Evolutionary conservation across 495 filamentous ascomycete genomes (phyloP), one percentile per base, ranked within the genome.

Genomic region (Penicillium goetzii): DNA sequence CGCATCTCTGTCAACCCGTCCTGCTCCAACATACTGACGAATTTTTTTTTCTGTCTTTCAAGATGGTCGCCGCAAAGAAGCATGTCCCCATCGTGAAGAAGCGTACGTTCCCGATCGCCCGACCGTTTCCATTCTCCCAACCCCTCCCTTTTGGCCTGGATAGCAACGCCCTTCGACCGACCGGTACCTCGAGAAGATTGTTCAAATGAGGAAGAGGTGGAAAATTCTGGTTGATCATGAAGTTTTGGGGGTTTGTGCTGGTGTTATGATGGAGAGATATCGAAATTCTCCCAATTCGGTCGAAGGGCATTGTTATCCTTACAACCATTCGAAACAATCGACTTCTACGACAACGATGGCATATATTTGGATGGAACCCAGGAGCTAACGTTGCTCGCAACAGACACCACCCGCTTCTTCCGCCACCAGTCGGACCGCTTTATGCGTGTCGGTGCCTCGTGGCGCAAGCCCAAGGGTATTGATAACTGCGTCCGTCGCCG

Each of bases 401-500:
- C 72, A 95, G 91, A 88, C 84, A 93, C 90, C 71, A 92, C 90
- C 86, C 83, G 81, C 80, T 97, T 97, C 88, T 88, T 86, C 81
- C 92, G 95, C 75, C 95, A 98, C 84, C 95, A 99, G 88, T 90
- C 86, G 81, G 95, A 98, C 83, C 88, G 87, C 77, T 99, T 95
- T 86, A 97, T 88, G 83, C 88, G 92, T 75, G 87, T 97, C 61
- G 86, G 84, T 75, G 76, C 89, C 45, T 88, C 83, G 79, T 99
- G 95, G 95, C 90, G 95, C 83, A 99, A 99, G 87, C 95, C 95
- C 58, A 99, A 97, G 88, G 95, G 95, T 89, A 99, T 99, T 81
- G 95, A 99, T 76, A 95, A 93, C 80, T 81, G 88, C 60, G 91
- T 94, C 75, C 87, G 92, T 71, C 86, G 93, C 82, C 88, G 93